Evolutionary conservation across 2,329 filamentous ascomycete species (phyloP), one percentile per base, ranked within the genome.

Genomic region (Trichoderma asperellum): DNA sequence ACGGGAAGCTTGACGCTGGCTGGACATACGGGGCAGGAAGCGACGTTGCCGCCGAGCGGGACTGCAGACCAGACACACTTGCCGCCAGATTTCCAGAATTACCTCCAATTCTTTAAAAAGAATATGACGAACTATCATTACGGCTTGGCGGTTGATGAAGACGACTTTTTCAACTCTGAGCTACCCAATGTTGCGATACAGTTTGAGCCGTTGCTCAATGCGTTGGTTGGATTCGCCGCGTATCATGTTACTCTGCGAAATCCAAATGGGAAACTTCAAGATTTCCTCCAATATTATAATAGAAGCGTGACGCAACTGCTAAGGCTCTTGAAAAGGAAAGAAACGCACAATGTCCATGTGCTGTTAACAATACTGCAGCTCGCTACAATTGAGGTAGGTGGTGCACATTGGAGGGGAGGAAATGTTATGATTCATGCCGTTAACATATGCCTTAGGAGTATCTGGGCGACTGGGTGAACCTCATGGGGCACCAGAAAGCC

Each of bases 381-480:
- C 61, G 94, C 94, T 68, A 96, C 93, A 3, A 96, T 97, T 68
- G 96, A 99, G 87, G 94, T 96, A 84, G 76, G 83, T 72, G 37
- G 43, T 32, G 29, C 10, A n/a, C 34, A 11, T 47, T 49, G 18
- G 34, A 63, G 75, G 69, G 18, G 18, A 1, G 40, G 16, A 32
- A 43, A 32, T 47, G 60, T 67, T n/a, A 21, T 47, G 55, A 35
- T 34, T 14, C 18, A n/a, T 27, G 32, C 37, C 21, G 58, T 27
- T 68, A 55, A 59, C 63, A 24, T n/a, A 35, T 27, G 11, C 11
- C 64, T 56, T 75, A 97, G 93, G 96, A 98, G 81, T 96, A 94
- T 75, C 85, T 98, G 57, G 96, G 96, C 14, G 96, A 99, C 77
- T 98, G 94, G 94, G 89, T 96, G 65, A 97, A 96, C 75, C 84